Evolutionary conservation across 2,329 filamentous ascomycete genomes (phyloP).

Genomic region (Fusarium succisae): DNA sequence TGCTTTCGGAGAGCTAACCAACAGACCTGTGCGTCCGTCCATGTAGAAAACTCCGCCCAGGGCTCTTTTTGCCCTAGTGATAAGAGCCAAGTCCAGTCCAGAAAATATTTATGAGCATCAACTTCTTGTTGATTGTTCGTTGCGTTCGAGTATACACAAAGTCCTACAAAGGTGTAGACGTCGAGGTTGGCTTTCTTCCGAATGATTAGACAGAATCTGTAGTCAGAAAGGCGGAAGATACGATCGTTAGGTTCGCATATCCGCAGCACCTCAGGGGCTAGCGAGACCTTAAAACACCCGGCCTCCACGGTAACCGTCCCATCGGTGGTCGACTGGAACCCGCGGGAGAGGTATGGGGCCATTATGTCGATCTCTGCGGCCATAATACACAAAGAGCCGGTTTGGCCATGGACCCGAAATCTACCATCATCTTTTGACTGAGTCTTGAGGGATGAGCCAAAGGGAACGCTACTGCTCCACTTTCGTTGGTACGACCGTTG

Average conservation of each 20-base stretch:
- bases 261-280: background rate
- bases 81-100: background rate
- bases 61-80: accelerated
- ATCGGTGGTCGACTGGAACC: accelerated
- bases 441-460: accelerated
- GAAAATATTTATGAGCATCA: background rate
- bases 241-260: background rate
- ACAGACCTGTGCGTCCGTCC: background rate
- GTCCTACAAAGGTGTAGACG: background rate
- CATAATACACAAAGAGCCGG: background rate
- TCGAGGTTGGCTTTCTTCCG: background rate
- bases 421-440: accelerated
- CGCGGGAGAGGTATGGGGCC: background rate
- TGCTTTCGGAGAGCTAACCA: background rate
- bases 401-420: background rate
- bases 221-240: background rate
- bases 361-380: background rate
- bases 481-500: background rate
- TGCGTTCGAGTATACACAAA: background rate
- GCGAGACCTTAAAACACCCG: background rate
- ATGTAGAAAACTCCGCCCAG: background rate
- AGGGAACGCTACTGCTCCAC: background rate
- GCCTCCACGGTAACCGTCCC: background rate
- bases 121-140: accelerated
- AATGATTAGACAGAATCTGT: background rate